Conservation (phyloP, 495 filamentous ascomycete species). For the Aspergillus steynii region DNA sequence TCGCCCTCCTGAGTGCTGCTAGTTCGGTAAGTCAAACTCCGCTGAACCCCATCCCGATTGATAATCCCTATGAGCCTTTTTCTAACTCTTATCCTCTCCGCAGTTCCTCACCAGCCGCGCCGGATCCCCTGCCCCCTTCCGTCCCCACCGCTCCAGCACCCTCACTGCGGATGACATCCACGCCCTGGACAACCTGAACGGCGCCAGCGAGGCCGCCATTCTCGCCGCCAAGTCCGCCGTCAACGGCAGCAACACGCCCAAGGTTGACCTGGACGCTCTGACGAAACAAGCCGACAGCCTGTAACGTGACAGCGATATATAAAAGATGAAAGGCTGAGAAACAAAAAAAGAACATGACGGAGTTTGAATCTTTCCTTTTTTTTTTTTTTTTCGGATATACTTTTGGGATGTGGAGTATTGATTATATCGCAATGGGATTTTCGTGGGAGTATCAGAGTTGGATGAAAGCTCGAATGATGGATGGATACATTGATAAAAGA, state of each 20-base stretch:
- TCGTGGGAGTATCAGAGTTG: not conserved
- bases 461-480: not conserved
- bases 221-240: conserved; percentile 6
- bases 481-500: not conserved
- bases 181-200: conserved; percentile 42
- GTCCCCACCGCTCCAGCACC: conserved; percentile 47
- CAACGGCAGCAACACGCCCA: conserved; percentile 24
- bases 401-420: not conserved
- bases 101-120: conserved; percentile 50
- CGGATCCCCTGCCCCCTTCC: conserved; percentile 50
- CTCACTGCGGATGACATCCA: conserved; percentile 46
- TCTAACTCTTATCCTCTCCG: not conserved
- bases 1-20: conserved; percentile 85
- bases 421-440: not conserved
- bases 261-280: conserved; percentile 40
- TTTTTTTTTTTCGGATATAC: conserved; percentile 10
- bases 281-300: conserved; percentile 34
- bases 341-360: not conserved
- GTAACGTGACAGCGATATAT: not conserved
- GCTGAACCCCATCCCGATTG: not conserved
- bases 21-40: conserved; percentile 67
- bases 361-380: conserved; percentile 1
- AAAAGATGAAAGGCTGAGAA: not conserved
- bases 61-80: conserved; percentile 6
- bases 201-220: conserved; percentile 19